Evolutionary conservation across 768 basidiomycete genomes (phyloP).

Genomic region (Saitozyma podzolica): DNA sequence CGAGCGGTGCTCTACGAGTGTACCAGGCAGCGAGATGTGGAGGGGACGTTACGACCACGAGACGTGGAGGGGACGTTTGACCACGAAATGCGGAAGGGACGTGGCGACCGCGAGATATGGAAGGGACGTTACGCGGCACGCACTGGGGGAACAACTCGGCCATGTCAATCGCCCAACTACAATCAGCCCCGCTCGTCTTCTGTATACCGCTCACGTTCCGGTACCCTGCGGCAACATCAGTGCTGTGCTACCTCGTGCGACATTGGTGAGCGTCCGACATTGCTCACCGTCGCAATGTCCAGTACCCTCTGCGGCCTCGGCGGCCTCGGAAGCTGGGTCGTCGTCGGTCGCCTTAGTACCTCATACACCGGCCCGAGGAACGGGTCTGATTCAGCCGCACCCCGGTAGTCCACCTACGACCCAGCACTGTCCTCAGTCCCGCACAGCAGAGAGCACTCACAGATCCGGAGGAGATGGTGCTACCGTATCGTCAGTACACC

Average conservation of each 20-base stretch:
- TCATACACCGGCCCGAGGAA: slow-evolving; percentile 19
- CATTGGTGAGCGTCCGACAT: slow-evolving; percentile 3
- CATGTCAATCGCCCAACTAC: slow-evolving; percentile 32
- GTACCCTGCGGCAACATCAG: slow-evolving; percentile 7
- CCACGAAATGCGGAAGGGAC: too few species aligned
- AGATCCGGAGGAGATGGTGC: slow-evolving; percentile 12
- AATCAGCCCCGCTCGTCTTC: not conserved
- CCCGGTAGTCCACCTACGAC: slow-evolving; percentile 7
- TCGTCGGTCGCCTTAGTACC: slow-evolving; percentile 5
- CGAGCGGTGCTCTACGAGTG: too few species aligned
- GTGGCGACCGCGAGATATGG: too few species aligned
- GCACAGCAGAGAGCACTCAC: too few species aligned
- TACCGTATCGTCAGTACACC: slow-evolving; percentile 7
- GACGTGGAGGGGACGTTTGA: too few species aligned
- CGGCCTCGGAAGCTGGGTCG: too few species aligned
- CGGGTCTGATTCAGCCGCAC: slow-evolving; percentile 6
- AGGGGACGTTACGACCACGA: too few species aligned
- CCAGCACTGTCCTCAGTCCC: too few species aligned
- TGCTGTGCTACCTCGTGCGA: too few species aligned
- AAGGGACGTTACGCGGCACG: too few species aligned
- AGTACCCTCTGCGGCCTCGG: slow-evolving; percentile 10
- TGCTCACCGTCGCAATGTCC: slow-evolving; percentile 30
- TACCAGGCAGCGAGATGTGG: too few species aligned
- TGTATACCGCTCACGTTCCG: slow-evolving; percentile 5
- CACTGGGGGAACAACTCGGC: slow-evolving; percentile 30